Evolutionary conservation across 1,284 basidiomycete genomes (phyloP).

Genomic region (Pascua guehoae): DNA sequence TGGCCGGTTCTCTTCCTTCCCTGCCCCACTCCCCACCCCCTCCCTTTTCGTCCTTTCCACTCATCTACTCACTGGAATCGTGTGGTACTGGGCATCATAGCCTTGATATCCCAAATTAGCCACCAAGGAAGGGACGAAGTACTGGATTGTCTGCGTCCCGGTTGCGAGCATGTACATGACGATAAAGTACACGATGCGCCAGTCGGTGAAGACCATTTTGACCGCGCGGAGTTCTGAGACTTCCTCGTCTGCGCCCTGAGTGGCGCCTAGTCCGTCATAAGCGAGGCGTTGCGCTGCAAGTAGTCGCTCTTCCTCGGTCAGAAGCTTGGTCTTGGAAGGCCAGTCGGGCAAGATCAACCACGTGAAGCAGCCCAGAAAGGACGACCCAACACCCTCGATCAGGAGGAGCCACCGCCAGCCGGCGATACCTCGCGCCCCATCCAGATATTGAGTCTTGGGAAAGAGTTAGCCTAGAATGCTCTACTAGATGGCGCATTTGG

Average conservation of each 20-base stretch:
- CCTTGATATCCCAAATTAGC: constrained; percentile 39
- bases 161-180: constrained; percentile 50
- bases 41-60: no score
- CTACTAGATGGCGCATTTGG: neutral
- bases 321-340: constrained; percentile 50
- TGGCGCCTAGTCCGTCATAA: constrained; percentile 46
- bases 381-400: constrained; percentile 43
- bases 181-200: constrained; percentile 43
- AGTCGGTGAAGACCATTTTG: constrained; percentile 42
- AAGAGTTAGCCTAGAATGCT: no score
- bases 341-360: constrained; percentile 46
- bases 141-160: constrained; percentile 52
- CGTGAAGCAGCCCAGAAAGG: constrained; percentile 32
- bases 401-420: constrained; percentile 50
- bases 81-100: constrained; percentile 51
- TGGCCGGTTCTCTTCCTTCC: no score
- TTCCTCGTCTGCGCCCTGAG: constrained; percentile 30
- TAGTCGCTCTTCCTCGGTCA: constrained; percentile 48
- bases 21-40: no score
- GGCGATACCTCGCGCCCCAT: constrained; percentile 39
- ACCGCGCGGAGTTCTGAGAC: constrained; percentile 45
- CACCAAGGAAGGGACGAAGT: constrained; percentile 52
- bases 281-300: constrained; percentile 50
- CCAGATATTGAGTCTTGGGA: constrained; percentile 27
- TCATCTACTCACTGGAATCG: constrained; percentile 44